Conservation (phyloP, 2,329 filamentous ascomycete genomes). For the Fusarium circinatum region DNA sequence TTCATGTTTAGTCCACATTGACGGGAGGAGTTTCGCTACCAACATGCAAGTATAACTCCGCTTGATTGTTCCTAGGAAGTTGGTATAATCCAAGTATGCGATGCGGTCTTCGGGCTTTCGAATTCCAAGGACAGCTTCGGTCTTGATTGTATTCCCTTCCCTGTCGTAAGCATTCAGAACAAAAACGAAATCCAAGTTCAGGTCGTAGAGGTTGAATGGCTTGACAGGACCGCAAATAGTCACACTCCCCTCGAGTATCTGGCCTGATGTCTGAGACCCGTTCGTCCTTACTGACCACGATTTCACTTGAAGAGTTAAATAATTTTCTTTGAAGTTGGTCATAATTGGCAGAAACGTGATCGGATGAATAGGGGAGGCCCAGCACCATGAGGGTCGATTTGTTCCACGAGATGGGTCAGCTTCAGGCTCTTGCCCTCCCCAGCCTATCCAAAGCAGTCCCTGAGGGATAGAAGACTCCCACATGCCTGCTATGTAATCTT, state of each 20-base stretch:
- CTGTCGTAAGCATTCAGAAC: background rate
- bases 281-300: background rate
- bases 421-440: background rate
- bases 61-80: background rate
- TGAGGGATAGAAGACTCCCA: background rate
- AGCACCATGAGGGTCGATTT: constrained; percentile 6
- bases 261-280: background rate
- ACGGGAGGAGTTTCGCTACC: background rate
- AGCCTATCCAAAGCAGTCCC: background rate
- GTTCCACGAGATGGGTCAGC: fast-evolving
- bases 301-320: background rate
- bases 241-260: background rate
- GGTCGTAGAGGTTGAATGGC: background rate
- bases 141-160: background rate
- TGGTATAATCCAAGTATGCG: background rate
- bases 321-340: too few species aligned
- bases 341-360: background rate
- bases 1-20: background rate
- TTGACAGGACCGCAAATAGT: background rate
- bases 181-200: background rate
- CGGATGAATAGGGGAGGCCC: background rate
- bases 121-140: background rate
- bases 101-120: background rate
- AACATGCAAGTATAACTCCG: background rate
- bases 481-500: background rate